Conservation (phyloP, 495 filamentous ascomycete species). For the Penicillium lividum region DNA sequence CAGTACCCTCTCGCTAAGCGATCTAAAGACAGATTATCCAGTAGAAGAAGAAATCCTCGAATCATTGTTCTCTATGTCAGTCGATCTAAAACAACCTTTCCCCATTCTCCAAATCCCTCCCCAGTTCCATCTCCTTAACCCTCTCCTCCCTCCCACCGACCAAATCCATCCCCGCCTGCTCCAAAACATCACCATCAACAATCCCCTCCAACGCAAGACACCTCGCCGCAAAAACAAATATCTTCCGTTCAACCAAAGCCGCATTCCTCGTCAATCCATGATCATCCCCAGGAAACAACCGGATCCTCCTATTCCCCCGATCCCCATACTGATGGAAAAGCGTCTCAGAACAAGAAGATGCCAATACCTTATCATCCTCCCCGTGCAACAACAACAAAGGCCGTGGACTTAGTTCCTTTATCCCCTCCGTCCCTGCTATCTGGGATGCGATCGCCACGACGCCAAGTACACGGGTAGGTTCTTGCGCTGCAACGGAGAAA, state of each 20-base stretch:
- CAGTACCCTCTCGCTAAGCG: too few species aligned
- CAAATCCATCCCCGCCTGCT: slow-evolving; percentile 34
- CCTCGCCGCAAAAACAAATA: slow-evolving; percentile 36
- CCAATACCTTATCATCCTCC: neutral
- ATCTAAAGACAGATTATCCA: too few species aligned
- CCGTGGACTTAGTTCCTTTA: neutral
- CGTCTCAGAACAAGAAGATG: neutral
- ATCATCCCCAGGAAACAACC: slow-evolving; percentile 27
- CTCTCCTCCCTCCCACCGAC: neutral
- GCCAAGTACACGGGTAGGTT: neutral
- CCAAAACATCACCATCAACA: slow-evolving; percentile 26
- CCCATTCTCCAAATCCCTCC: neutral
- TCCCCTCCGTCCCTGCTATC: neutral
- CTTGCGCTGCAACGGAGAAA: slow-evolving; percentile 4
- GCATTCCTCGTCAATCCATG: slow-evolving; percentile 42
- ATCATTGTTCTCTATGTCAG: too few species aligned
- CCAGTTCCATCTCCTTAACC: neutral
- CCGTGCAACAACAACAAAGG: neutral
- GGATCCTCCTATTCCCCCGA: neutral
- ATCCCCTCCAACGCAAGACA: slow-evolving; percentile 29
- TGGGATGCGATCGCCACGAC: slow-evolving; percentile 8
- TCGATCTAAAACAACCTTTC: slow-evolving; percentile 7
- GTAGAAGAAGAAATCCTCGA: too few species aligned
- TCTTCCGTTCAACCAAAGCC: slow-evolving; percentile 32
- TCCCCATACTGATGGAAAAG: neutral